Percentiles rank a stretch among this genome's conserved stretches.
These are phyloP conservation scores for Xylaria arbuscula DNA, from an alignment of 2,329 filamentous ascomycete genomes.

Conservation along the genomic window DNA sequence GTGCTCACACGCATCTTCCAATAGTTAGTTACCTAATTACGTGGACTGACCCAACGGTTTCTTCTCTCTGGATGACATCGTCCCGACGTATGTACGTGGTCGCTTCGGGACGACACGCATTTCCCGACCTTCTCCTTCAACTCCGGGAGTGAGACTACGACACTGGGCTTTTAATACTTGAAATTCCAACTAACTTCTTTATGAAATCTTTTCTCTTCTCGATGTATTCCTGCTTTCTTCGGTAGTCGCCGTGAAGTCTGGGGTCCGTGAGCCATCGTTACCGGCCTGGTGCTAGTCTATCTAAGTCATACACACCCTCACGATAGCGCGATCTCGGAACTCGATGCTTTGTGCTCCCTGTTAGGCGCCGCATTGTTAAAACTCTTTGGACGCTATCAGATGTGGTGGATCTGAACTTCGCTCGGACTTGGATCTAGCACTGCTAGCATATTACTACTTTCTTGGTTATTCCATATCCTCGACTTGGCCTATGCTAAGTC, in stretches of 20 bases:
- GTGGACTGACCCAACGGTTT: slow-evolving; percentile 15
- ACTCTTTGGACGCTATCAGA: slow-evolving; percentile 5
- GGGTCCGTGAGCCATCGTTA: not conserved
- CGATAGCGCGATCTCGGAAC: not conserved
- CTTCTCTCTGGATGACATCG: slow-evolving; percentile 1
- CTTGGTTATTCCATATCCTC: not conserved
- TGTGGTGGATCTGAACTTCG: slow-evolving; percentile 8
- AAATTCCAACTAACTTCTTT: not conserved
- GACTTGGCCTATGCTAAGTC: slow-evolving; percentile 12
- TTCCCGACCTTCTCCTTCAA: slow-evolving; percentile 16
- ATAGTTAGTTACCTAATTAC: slow-evolving; percentile 7
- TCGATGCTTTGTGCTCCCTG: not conserved
- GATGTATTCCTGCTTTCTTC: slow-evolving; percentile 9
- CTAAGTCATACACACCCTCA: not conserved
- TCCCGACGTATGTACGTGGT: slow-evolving; percentile 5
- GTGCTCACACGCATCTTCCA: slow-evolving; percentile 16
- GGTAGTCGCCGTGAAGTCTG: not conserved
- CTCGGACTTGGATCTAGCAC: slow-evolving; percentile 14
- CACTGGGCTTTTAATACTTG: not conserved
- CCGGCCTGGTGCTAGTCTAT: not conserved
- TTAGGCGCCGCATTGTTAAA: not conserved
- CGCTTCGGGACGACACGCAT: slow-evolving; percentile 7
- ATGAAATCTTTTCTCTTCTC: not conserved
- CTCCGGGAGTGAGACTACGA: slow-evolving; percentile 12
- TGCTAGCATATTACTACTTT: not conserved